phyloP scores from a whole-genome alignment of 2,329 filamentous ascomycete species.

The Lachnellula cervina region DNA sequence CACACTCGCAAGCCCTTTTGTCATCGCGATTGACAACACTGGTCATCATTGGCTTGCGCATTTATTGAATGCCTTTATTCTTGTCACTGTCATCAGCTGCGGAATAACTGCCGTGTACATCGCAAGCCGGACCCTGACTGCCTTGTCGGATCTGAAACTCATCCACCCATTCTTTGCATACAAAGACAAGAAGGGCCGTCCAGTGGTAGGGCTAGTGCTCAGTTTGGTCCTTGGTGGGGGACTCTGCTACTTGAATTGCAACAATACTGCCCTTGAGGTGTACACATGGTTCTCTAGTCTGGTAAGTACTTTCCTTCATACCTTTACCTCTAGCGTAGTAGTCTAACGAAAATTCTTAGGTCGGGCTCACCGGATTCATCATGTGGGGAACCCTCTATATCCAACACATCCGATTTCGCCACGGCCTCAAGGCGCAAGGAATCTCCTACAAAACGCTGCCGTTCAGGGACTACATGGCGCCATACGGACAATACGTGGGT shows the following conservation, averaged over 20 bases:
- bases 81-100: constrained; percentile 44
- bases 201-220: constrained; percentile 47
- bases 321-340: too few species aligned
- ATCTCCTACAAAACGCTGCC: constrained; percentile 42
- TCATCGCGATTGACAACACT: constrained; percentile 44
- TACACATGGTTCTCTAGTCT: constrained; percentile 64
- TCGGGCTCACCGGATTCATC: constrained; percentile 66
- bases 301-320: constrained; percentile 26
- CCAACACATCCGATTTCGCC: constrained; percentile 58
- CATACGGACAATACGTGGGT: constrained; percentile 59
- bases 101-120: constrained; percentile 46
- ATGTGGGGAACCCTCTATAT: constrained; percentile 65
- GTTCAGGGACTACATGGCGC: constrained; percentile 47
- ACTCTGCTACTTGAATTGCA: constrained; percentile 51
- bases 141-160: constrained; percentile 43
- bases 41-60: constrained; percentile 44
- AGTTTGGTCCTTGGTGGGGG: constrained; percentile 43
- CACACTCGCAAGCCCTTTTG: constrained; percentile 37
- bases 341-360: too few species aligned
- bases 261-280: constrained; percentile 38
- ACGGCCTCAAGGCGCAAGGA: constrained; percentile 54
- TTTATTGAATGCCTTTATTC: constrained; percentile 47
- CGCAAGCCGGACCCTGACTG: constrained; percentile 46
- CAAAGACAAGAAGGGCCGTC: constrained; percentile 56
- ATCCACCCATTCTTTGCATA: constrained; percentile 49